phyloP scores from a whole-genome alignment of 2,329 filamentous ascomycete genomes.

The Scedosporium minutisporum region DNA sequence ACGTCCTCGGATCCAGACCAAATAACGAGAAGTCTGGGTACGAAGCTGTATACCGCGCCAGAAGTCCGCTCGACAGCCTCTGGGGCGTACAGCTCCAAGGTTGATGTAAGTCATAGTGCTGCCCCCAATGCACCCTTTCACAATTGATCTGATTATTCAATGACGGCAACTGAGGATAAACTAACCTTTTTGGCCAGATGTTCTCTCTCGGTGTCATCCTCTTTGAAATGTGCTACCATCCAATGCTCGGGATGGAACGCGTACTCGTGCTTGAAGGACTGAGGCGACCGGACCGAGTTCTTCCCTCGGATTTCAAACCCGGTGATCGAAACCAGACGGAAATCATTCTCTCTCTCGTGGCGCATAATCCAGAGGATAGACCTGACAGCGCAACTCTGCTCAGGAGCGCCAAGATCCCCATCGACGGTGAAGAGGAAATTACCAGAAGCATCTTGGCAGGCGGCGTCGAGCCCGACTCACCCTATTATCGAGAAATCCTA shows the following conservation, averaged over 20 bases:
- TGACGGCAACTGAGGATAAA: not conserved
- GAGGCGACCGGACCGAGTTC: constrained; percentile 53
- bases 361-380: constrained; percentile 70
- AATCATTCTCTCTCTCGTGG: constrained; percentile 72
- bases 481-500: constrained; percentile 83
- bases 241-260: constrained; percentile 57
- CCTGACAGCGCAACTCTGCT: constrained; percentile 77
- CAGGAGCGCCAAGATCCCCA: constrained; percentile 74
- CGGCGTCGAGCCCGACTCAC: constrained; percentile 71
- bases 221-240: constrained; percentile 86
- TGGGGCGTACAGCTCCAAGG: constrained; percentile 81
- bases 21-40: constrained; percentile 64
- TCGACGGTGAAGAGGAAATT: constrained; percentile 88
- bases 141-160: no score
- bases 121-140: not conserved
- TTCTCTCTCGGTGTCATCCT: constrained; percentile 96
- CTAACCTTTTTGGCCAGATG: constrained; percentile 49
- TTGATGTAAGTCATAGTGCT: constrained; percentile 55
- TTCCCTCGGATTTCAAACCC: constrained; percentile 65
- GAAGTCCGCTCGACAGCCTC: constrained; percentile 70
- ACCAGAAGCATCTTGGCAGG: constrained; percentile 75
- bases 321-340: constrained; percentile 64
- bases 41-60: constrained; percentile 85
- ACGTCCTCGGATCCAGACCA: constrained; percentile 42
- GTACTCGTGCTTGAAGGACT: constrained; percentile 57